These are phyloP conservation scores for Plantago lanceolata DNA, from an alignment of 305 asterid genomes.

Conservation along the genomic window DNA sequence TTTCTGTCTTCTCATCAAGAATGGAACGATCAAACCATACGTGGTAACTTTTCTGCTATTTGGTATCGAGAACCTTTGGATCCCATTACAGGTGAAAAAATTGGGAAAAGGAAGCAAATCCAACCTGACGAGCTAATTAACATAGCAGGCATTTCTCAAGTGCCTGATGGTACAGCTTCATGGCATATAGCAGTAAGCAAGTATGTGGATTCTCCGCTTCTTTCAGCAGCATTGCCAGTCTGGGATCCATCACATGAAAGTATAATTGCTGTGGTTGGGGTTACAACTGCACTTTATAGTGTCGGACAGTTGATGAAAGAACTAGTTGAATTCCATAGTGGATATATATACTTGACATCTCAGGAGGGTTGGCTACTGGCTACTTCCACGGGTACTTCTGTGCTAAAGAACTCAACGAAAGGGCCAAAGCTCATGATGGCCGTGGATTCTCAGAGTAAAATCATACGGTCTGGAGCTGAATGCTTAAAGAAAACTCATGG, in stretches of 20 bases:
- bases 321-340: slow-evolving; percentile 80
- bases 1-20: slow-evolving; percentile 51
- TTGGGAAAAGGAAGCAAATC: slow-evolving; percentile 50
- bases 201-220: slow-evolving; percentile 70
- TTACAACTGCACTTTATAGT: slow-evolving; percentile 80
- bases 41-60: slow-evolving; percentile 57
- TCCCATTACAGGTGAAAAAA: slow-evolving; percentile 60
- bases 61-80: slow-evolving; percentile 83
- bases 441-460: slow-evolving; percentile 57
- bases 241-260: slow-evolving; percentile 60
- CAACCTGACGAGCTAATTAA: slow-evolving; percentile 78
- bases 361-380: slow-evolving; percentile 94
- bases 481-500: slow-evolving; percentile 53
- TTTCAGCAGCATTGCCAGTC: slow-evolving; percentile 88
- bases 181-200: slow-evolving; percentile 98
- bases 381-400: slow-evolving; percentile 70
- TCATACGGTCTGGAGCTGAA: slow-evolving; percentile 74
- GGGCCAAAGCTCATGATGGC: slow-evolving; percentile 86
- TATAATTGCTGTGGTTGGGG: slow-evolving; percentile 90
- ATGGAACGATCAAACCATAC: slow-evolving; percentile 88
- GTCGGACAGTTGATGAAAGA: slow-evolving; percentile 91
- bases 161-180: slow-evolving; percentile 88
- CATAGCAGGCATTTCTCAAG: slow-evolving; percentile 86
- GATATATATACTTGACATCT: slow-evolving; percentile 80
- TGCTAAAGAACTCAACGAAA: slow-evolving; percentile 50